A percentile compares a stretch with the other conserved stretches of the same genome.
Evolutionary conservation across 345 rosid species (phyloP).

Genomic region (Moricandia arvensis): DNA sequence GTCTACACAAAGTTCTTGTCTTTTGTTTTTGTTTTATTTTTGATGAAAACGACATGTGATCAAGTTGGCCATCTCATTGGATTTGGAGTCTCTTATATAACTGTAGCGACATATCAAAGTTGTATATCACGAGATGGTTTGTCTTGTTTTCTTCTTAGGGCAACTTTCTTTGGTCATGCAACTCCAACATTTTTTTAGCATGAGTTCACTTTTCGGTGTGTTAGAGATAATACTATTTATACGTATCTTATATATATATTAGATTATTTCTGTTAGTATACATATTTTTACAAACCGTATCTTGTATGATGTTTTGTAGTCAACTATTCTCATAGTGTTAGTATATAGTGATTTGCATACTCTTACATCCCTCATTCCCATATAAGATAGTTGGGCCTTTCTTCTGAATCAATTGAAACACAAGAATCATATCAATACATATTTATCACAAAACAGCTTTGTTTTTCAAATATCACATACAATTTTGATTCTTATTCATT

Average conservation of each 20-base stretch:
- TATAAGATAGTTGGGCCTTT: not conserved
- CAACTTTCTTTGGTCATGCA: not conserved
- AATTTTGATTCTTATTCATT: not conserved
- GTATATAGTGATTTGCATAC: not conserved
- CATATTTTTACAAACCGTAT: no score
- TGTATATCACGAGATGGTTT: not conserved
- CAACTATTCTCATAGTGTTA: not conserved
- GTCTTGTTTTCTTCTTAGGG: not conserved
- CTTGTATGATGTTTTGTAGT: no score
- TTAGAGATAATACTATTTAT: no score
- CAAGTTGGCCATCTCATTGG: constrained; percentile 12
- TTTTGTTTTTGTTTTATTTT: not conserved
- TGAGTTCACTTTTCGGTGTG: not conserved
- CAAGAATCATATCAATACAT: not conserved
- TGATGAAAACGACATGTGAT: constrained; percentile 5
- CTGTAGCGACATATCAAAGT: not conserved
- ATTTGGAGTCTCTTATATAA: not conserved
- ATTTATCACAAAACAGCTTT: not conserved
- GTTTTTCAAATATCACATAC: not conserved
- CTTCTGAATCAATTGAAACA: not conserved
- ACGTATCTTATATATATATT: not conserved
- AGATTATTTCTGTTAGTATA: no score
- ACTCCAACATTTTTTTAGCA: not conserved
- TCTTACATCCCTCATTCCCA: not conserved
- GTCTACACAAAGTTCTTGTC: constrained; percentile 7